Base-by-base conservation (phyloP, 2,329 filamentous ascomycete genomes). In the Thelonectria rubi region DNA sequence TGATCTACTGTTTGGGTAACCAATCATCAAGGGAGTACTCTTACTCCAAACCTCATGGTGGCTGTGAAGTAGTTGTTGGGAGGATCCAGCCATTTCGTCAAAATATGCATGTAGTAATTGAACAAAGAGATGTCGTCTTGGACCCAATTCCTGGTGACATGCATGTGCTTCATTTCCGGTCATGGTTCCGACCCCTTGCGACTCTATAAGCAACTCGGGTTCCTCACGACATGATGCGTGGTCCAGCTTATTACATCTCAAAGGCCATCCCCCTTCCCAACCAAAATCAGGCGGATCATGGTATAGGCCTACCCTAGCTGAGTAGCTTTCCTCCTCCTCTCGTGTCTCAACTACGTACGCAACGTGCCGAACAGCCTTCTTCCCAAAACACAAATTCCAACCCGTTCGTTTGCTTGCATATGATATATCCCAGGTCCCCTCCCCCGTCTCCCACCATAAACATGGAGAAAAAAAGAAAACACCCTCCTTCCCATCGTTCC, bases 371-470 rank as follows among this genome's bases (percentile, higher is more conserved):
- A 56, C 39, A 60, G n/a, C n/a, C 55, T n/a, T 24, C 47, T 14
- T 52, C 58, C 46, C 42, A 55, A 52, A 51, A 40, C n/a, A 21
- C 54, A 46, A 30, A 47, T 60, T 56, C 42, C 54, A 50, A 45
- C 50, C 32, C 40, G 34, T 50, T 26, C 34, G 40, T 45, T n/a
- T 61, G 42, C 51, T 51, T 56, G 57, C 58, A 62, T 64, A 49
- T 70, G 56, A 68, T 69, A 67, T 67, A 59, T 58, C 52, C 56
- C 51, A 63, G 58, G 47, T 52, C 26, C 34, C 26, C 47, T 30
- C 42, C 18, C 14, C 32, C 58, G 30, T 59, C 45, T 45, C 20
- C 32, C 15, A 26, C 15, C 21, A n/a, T 46, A 58, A 32, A 32
- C n/a, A n/a, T n/a, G n/a, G n/a, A n/a, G n/a, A 30, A 26, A 17